phyloP scores from a whole-genome alignment of 164 flowering plant species.

The Vitis cinerea region DNA sequence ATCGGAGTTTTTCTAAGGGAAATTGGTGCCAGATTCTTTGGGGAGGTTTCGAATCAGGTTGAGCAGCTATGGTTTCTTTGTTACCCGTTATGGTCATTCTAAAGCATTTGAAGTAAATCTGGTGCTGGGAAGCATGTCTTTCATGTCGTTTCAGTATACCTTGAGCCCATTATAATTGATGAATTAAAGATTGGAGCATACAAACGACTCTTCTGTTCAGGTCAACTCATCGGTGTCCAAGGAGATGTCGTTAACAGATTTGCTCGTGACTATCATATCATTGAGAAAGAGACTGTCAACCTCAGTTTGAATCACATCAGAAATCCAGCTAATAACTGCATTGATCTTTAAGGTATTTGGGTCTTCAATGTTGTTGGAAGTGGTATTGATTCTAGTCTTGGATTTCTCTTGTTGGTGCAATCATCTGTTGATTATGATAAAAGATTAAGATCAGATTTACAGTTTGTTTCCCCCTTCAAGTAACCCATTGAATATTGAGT shows the following conservation, averaged over 20 bases:
- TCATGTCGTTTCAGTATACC: not conserved
- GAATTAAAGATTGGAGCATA: conserved; percentile 1
- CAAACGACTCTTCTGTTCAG: not conserved
- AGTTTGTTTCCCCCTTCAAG: not conserved
- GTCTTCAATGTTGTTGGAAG: not conserved
- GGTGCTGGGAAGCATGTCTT: conserved; percentile 8
- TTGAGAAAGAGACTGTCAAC: not conserved
- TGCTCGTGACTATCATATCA: too few species aligned
- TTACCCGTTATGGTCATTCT: too few species aligned
- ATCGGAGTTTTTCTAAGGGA: too few species aligned
- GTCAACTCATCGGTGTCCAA: conserved; percentile 4
- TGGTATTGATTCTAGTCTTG: not conserved
- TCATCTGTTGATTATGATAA: conserved; percentile 4
- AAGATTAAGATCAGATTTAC: not conserved
- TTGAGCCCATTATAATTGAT: conserved; percentile 6
- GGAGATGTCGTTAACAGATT: conserved; percentile 2
- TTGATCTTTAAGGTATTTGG: not conserved
- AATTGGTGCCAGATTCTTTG: too few species aligned
- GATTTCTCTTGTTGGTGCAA: not conserved
- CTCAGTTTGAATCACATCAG: not conserved
- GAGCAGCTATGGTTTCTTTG: too few species aligned
- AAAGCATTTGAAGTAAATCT: not conserved
- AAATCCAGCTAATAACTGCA: not conserved
- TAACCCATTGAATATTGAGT: not conserved
- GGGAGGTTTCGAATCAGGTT: too few species aligned